Evolutionary conservation across 116 monocot genomes (phyloP), one percentile per base, ranked within the genome.

Genomic region (Zostera marina): DNA sequence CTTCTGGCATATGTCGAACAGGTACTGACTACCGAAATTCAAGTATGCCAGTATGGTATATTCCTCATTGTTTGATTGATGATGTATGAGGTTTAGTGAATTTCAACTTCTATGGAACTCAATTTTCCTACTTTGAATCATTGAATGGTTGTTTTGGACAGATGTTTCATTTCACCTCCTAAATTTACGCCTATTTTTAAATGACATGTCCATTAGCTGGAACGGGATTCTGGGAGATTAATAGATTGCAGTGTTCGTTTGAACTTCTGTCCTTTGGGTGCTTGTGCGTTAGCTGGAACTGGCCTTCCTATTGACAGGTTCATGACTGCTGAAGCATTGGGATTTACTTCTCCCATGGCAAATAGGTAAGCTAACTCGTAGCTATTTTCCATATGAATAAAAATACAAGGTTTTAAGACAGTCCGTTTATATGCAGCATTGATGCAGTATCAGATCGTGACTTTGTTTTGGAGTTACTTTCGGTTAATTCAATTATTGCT

Each of bases 391-490:
- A 32, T 32, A 3, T 32, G 32, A 1, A 32, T 32, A 32, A 2
- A 32, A 32, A 32, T 2, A 5, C 32, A 32, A 32, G 32, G 2
- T 32, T 3, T 32, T 32, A 32, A 32, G 5, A 32, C 32, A 32
- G 32, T 32, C 1, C 5, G 32, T 32, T 32, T 32, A 2, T 32
- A 2, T 61, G 32, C 75, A 94, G 94, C 77, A 85, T 94, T 59
- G 94, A 94, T 74, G 94, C 94, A 61, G 94, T 94, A 60, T 88
- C 94, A 63, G 94, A 94, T 61, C 88, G 94, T 43, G 94, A 94
- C 60, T 94, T 88, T 70, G 88, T 85, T 5, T 32, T 94, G 68
- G 94, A 94, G 56, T 32, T 32, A 5, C 32, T 32, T 32, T 32
- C 32, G 32, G 32, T 32, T 2, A 32, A 32, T 32, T 32, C 32